phyloP scores from a whole-genome alignment of 352 stramenopile species.

The Phytophthora ramorum region DNA sequence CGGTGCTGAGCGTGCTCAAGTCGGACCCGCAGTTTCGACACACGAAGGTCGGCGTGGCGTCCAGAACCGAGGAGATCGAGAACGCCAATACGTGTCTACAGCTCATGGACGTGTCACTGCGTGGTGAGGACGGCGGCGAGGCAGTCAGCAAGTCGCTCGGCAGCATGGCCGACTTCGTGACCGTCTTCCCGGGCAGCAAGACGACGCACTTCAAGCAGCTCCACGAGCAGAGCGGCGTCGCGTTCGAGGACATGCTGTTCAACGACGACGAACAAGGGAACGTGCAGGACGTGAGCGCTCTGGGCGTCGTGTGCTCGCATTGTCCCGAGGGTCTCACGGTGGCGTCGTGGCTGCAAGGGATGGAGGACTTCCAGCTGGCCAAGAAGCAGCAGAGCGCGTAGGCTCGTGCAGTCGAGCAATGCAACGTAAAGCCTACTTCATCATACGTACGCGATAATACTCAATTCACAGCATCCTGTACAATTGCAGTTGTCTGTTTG shows the following conservation, averaged over 20 bases:
- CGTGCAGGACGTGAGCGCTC: constrained; percentile 57
- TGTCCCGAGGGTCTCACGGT: constrained; percentile 76
- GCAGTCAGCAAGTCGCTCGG: constrained; percentile 45
- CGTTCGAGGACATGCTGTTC: constrained; percentile 96
- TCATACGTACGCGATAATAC: constrained; percentile 4
- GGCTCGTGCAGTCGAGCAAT: not conserved
- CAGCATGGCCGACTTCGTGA: constrained; percentile 67
- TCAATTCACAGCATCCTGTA: not conserved
- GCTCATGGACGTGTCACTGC: constrained; percentile 56
- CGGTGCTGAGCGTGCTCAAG: constrained; percentile 73
- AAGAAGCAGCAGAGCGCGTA: constrained; percentile 38
- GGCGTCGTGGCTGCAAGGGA: constrained; percentile 67
- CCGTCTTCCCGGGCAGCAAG: constrained; percentile 88
- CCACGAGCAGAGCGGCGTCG: constrained; percentile 84
- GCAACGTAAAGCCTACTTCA: not conserved
- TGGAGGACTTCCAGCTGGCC: constrained; percentile 67
- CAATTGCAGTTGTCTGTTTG: not conserved
- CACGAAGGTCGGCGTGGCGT: constrained; percentile 60
- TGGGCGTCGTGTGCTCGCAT: constrained; percentile 81
- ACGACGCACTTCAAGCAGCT: constrained; percentile 92
- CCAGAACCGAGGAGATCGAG: constrained; percentile 70
- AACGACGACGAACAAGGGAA: constrained; percentile 94
- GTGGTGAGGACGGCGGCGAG: too few relatives aligned
- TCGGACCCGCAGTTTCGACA: constrained; percentile 68
- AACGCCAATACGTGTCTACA: constrained; percentile 77